A percentile compares a stretch with the other conserved stretches of the same genome.
Evolutionary conservation across 2,329 filamentous ascomycete species (phyloP).

Genomic region (Cladosporium sp.): DNA sequence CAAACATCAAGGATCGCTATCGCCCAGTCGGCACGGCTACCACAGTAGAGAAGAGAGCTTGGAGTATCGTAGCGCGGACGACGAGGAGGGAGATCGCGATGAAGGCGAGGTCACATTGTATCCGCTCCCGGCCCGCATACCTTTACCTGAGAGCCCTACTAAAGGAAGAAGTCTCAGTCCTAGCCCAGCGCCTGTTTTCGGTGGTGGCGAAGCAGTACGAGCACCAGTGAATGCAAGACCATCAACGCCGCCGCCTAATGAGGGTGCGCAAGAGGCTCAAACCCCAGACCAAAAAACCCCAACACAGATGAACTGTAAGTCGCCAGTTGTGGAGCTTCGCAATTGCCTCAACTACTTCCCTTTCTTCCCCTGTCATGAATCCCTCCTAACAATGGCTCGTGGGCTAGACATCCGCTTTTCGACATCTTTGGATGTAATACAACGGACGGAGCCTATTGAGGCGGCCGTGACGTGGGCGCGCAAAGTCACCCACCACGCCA

Average conservation of each 20-base stretch:
- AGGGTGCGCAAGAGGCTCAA: slow-evolving; percentile 7
- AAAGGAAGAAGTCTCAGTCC: slow-evolving; percentile 32
- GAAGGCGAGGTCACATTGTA: slow-evolving; percentile 43
- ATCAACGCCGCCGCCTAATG: background rate
- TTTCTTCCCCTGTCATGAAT: slow-evolving; percentile 7
- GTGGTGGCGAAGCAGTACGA: slow-evolving; percentile 16
- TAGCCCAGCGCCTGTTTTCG: slow-evolving; percentile 25
- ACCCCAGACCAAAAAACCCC: slow-evolving; percentile 18
- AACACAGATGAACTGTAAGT: slow-evolving; percentile 34
- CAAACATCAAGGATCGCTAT: slow-evolving; percentile 34
- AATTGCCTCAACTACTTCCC: background rate
- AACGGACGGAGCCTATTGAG: slow-evolving; percentile 79
- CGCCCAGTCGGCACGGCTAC: slow-evolving; percentile 44
- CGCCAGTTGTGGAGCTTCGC: background rate
- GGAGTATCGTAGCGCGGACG: slow-evolving; percentile 53
- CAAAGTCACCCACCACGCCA: slow-evolving; percentile 55
- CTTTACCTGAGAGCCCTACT: slow-evolving; percentile 53
- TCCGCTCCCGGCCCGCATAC: slow-evolving; percentile 39
- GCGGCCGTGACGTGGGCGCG: slow-evolving; percentile 62
- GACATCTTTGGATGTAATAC: slow-evolving; percentile 80
- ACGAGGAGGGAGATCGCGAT: slow-evolving; percentile 39
- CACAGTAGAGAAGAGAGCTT: slow-evolving; percentile 55
- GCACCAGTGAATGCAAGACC: slow-evolving; percentile 17
- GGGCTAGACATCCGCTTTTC: slow-evolving; percentile 77
- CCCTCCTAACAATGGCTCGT: slow-evolving; percentile 4